These are phyloP conservation scores for Mrakia blollopis DNA, from an alignment of 768 basidiomycete genomes.

Conservation along the genomic window DNA sequence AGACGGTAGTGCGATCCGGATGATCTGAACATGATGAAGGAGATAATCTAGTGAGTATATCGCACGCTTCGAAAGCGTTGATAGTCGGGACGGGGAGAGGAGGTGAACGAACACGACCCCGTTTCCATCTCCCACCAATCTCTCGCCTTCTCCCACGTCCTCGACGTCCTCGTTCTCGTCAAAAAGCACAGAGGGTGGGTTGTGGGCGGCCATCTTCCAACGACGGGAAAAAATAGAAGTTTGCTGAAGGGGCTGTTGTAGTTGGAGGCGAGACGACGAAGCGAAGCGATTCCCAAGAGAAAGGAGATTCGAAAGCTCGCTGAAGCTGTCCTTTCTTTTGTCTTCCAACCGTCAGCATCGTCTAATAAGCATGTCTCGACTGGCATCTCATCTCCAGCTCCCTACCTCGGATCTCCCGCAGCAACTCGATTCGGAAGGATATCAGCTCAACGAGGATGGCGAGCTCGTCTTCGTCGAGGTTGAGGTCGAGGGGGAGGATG, in stretches of 20 bases:
- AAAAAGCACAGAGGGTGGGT: not conserved
- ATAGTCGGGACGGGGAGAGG: not conserved
- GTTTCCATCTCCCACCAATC: constrained; percentile 1
- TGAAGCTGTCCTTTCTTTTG: not conserved
- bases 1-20: constrained; percentile 72
- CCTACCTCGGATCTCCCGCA: not conserved
- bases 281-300: not conserved
- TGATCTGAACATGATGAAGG: not conserved
- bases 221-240: not conserved
- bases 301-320: not conserved
- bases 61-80: not conserved
- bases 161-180: constrained; percentile 21
- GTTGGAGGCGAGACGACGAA: not conserved
- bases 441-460: constrained; percentile 19
- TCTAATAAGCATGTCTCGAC: not conserved
- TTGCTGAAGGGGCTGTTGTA: not conserved
- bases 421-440: not conserved
- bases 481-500: constrained; percentile 49
- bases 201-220: not conserved
- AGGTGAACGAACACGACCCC: not conserved
- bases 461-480: constrained; percentile 38
- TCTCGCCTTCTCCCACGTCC: not conserved
- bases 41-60: not conserved
- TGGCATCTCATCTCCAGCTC: not conserved
- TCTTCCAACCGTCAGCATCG: not conserved